Evolutionary conservation across 108 stramenopile species (phyloP).

Genomic region (Discostella stelligeroides): DNA sequence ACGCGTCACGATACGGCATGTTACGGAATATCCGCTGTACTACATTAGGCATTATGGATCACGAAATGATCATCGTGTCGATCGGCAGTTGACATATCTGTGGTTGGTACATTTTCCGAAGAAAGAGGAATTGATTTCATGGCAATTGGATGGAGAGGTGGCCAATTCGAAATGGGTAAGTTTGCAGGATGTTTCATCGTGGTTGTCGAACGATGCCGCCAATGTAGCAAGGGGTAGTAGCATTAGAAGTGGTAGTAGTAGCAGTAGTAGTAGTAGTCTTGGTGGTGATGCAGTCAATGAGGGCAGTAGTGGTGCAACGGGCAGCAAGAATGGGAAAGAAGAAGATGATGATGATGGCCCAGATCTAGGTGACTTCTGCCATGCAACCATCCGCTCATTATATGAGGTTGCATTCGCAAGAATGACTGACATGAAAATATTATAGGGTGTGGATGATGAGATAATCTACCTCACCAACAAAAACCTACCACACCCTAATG

Average conservation of each 20-base stretch:
- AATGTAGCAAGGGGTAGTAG: no score
- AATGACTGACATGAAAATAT: background rate
- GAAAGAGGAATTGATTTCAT: slow-evolving; percentile 25
- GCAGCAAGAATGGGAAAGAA: background rate
- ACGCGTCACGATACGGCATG: slow-evolving; percentile 30
- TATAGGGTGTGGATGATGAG: background rate
- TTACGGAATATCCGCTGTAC: slow-evolving; percentile 44
- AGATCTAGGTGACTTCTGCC: slow-evolving; percentile 52
- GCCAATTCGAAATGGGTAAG: slow-evolving; percentile 45
- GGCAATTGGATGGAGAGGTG: slow-evolving; percentile 49
- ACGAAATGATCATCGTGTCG: slow-evolving; percentile 41
- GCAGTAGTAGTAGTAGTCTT: no score
- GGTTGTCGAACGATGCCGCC: slow-evolving; percentile 32
- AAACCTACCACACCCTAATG: no score
- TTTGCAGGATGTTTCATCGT: slow-evolving; percentile 26
- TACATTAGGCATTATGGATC: slow-evolving; percentile 52
- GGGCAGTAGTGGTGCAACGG: background rate
- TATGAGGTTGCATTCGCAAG: slow-evolving; percentile 22
- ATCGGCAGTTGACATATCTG: slow-evolving; percentile 49
- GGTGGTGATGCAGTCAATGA: background rate
- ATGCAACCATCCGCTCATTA: slow-evolving; percentile 43
- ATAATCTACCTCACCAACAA: background rate
- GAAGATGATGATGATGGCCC: background rate
- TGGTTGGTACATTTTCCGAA: slow-evolving; percentile 39
- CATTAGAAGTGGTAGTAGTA: no score